Base-by-base conservation (phyloP, 768 basidiomycete genomes). In the Mycena venus region DNA sequence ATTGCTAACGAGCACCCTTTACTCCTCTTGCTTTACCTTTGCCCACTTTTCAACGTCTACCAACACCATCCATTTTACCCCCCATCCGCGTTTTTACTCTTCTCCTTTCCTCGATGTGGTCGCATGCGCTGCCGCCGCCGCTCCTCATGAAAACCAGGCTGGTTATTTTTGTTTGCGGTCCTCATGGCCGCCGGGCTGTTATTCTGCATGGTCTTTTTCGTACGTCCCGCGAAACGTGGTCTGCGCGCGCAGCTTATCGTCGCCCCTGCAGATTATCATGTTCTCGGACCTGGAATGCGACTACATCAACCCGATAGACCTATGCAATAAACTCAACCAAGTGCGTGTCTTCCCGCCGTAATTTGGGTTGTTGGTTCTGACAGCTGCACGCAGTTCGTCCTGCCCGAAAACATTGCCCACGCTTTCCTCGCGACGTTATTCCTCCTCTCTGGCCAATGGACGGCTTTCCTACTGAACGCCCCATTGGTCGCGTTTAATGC, bases 221-320 rank as follows among this genome's bases (percentile, higher is more conserved):
- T 99, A 80, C 85, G 96, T 93, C 53, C 27, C 19, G 21, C 51
- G 31, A 60, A 32, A 44, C 44, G 4, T 27, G 11, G 59, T 31
- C 31, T 56, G 9, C 21, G 7, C 34, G 15, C n/a, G 19, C 29
- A 62, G 68, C 65, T 56, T 47, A 53, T 65, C 58, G 32, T 36
- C 42, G 25, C 49, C 64, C 27, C 58, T 21, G 10, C 79, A 99
- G 98, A 99, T 99, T 81, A 99, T 99, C 88, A 99, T 99, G 98
- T 99, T 99, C 89, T 98, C 97, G 53, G 98, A 99, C 87, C 88
- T 99, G 82, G 98, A 99, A 87, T 98, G 96, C 89, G 97, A 98
- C 90, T 99, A 99, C 87, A 98, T 99, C 89, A 99, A 99, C 86
- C 98, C 98, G 64, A 99, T 99, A 91, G 98, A 99, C 85, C 93